Percentiles rank a stretch among this genome's conserved stretches.
phyloP scores from a whole-genome alignment of 78 protist genomes.

The Thecamonas trahens region DNA sequence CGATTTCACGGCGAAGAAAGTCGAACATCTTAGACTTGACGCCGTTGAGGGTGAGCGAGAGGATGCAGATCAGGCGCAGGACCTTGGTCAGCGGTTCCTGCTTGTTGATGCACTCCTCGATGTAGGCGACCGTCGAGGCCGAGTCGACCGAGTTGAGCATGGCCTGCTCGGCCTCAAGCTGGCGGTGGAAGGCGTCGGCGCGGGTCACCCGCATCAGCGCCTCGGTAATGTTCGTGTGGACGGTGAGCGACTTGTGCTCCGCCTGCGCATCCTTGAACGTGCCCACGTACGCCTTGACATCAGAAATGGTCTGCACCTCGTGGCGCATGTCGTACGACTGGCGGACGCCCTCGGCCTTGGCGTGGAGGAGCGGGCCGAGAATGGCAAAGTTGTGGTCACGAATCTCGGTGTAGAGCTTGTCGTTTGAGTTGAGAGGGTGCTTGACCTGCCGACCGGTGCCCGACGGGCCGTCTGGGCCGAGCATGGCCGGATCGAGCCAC shows the following conservation, averaged over 20 bases:
- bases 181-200: conserved; percentile 15
- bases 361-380: conserved; percentile 44
- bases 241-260: conserved; percentile 24
- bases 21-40: conserved; percentile 40
- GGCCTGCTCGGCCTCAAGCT: conserved; percentile 44
- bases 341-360: conserved; percentile 24
- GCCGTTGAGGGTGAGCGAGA: conserved; percentile 49
- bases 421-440: conserved; percentile 19
- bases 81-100: conserved; percentile 54
- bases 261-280: conserved; percentile 15
- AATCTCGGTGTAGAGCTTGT: conserved; percentile 21
- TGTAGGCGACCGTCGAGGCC: background rate
- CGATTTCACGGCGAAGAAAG: conserved; percentile 15
- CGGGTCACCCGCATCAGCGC: conserved; percentile 15
- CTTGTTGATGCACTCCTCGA: conserved; percentile 35
- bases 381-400: conserved; percentile 52
- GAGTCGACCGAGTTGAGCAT: background rate
- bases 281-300: conserved; percentile 29
- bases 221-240: conserved; percentile 33
- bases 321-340: conserved; percentile 32
- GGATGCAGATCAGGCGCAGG: conserved; percentile 44
- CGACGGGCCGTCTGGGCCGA: background rate
- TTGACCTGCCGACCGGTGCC: no score
- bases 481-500: background rate
- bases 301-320: conserved; percentile 26